Conservation (phyloP, 306 rosid species). For the Aeschynomene evenia region DNA sequence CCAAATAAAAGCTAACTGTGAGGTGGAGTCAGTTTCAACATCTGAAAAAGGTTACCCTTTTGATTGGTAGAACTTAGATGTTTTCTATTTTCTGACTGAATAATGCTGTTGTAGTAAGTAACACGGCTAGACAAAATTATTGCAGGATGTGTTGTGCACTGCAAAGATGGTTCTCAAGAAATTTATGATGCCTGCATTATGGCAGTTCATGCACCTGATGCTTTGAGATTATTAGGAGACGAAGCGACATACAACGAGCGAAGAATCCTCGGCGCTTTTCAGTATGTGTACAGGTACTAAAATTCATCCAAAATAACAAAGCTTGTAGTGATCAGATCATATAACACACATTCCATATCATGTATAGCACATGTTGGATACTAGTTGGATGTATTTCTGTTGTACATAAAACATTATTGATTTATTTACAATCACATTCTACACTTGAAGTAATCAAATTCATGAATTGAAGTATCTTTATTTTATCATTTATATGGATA, state of each 20-base stretch:
- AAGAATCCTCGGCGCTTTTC: conserved; percentile 96
- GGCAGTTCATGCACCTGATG: conserved; percentile 86
- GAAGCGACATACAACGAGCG: conserved; percentile 68
- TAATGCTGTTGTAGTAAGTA: neutral
- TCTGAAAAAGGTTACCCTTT: conserved; percentile 49
- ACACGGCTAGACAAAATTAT: conserved; percentile 12
- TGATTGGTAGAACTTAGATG: neutral
- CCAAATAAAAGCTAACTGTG: conserved; percentile 50
- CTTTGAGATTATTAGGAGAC: conserved; percentile 69
- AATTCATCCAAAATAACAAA: conserved; percentile 13
- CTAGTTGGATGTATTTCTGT: no score
- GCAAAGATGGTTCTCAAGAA: conserved; percentile 64
- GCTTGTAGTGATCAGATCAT: no score
- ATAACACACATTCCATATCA: no score
- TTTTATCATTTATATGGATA: neutral
- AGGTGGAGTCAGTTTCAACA: conserved; percentile 55
- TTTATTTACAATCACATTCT: neutral
- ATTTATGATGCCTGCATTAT: conserved; percentile 59
- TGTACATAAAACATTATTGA: no score
- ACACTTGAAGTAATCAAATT: neutral
- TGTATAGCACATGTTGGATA: no score
- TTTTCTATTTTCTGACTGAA: neutral
- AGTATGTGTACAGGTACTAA: conserved; percentile 81
- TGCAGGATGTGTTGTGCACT: conserved; percentile 60
- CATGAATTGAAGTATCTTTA: neutral